These are phyloP conservation scores for Populus nigra DNA, from an alignment of 345 rosid genomes.

Conservation along the genomic window DNA sequence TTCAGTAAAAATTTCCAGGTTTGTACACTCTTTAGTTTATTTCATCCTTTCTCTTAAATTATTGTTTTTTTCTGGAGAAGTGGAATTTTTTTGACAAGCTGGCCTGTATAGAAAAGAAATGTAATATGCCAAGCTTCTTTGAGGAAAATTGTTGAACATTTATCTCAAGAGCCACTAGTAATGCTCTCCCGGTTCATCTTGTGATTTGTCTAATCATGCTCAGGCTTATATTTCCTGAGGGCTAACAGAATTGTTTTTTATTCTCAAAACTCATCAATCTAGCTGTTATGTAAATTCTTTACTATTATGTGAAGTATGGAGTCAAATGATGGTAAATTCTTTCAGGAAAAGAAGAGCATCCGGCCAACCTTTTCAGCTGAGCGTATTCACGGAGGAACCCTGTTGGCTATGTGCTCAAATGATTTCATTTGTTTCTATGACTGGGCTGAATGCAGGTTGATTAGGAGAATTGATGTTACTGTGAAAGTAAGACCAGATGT, in stretches of 20 bases:
- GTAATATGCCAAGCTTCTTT: not conserved
- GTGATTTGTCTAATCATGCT: not conserved
- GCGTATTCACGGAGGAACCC: conserved; percentile 83
- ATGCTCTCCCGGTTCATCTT: not conserved
- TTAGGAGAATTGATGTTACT: conserved; percentile 91
- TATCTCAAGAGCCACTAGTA: not conserved
- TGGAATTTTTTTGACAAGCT: not conserved
- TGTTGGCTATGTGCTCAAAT: conserved; percentile 95
- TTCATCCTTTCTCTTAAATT: not conserved
- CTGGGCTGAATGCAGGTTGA: conserved; percentile 98
- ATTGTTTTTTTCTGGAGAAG: not conserved
- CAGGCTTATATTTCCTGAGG: not conserved
- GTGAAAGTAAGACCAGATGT: conserved; percentile 74
- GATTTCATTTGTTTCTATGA: conserved; percentile 99
- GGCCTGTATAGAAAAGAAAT: not conserved
- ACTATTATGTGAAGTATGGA: not conserved
- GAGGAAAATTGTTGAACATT: not conserved
- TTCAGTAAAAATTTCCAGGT: conserved; percentile 98
- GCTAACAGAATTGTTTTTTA: not conserved
- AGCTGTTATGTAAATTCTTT: not conserved
- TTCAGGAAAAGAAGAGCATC: conserved; percentile 89
- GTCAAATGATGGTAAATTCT: conserved; percentile 23
- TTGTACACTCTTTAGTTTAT: conserved; percentile 10
- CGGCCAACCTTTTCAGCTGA: conserved; percentile 95
- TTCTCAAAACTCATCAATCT: not conserved